phyloP scores from a whole-genome alignment of 805 yeast genomes.

The Brettanomyces nanus region DNA sequence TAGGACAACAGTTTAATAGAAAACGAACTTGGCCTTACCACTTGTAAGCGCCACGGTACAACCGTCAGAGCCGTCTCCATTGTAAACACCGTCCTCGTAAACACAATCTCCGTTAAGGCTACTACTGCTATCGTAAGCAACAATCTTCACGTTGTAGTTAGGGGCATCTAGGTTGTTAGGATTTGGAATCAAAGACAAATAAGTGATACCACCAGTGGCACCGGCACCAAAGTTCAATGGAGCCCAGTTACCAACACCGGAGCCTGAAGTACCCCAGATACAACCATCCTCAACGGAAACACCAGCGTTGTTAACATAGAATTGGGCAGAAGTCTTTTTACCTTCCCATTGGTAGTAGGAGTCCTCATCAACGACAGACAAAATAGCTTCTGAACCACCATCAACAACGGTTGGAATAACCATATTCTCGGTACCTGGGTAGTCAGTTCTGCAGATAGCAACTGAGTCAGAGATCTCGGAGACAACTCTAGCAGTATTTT shows the following conservation, averaged over 20 bases:
- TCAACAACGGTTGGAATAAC: conserved; percentile 80
- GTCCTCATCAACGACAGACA: conserved; percentile 74
- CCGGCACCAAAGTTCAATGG: conserved; percentile 95
- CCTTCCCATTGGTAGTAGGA: conserved; percentile 80
- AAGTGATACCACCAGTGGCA: conserved; percentile 59
- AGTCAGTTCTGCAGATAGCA: conserved; percentile 95
- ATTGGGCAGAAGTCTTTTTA: conserved; percentile 82
- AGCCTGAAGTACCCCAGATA: conserved; percentile 78
- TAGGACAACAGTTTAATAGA: conserved; percentile 12
- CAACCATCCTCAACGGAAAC: conserved; percentile 86
- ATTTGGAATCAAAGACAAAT: conserved; percentile 88
- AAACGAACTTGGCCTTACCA: conserved; percentile 29
- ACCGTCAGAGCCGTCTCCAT: conserved; percentile 62
- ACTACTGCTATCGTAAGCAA: conserved; percentile 28
- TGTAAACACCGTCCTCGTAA: conserved; percentile 34
- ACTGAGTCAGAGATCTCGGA: conserved; percentile 57
- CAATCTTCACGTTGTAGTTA: conserved; percentile 43
- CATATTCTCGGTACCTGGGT: conserved; percentile 99
- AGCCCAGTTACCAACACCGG: conserved; percentile 96
- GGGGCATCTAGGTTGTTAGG: conserved; percentile 72
- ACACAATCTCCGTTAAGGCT: conserved; percentile 34
- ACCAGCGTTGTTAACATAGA: conserved; percentile 96
- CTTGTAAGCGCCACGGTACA: conserved; percentile 54
- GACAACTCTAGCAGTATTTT: conserved; percentile 56
- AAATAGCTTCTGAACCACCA: conserved; percentile 56